Percentiles rank a stretch among this genome's conserved stretches.
phyloP scores from a whole-genome alignment of 768 basidiomycete genomes.

The Auriculariales sp. region DNA sequence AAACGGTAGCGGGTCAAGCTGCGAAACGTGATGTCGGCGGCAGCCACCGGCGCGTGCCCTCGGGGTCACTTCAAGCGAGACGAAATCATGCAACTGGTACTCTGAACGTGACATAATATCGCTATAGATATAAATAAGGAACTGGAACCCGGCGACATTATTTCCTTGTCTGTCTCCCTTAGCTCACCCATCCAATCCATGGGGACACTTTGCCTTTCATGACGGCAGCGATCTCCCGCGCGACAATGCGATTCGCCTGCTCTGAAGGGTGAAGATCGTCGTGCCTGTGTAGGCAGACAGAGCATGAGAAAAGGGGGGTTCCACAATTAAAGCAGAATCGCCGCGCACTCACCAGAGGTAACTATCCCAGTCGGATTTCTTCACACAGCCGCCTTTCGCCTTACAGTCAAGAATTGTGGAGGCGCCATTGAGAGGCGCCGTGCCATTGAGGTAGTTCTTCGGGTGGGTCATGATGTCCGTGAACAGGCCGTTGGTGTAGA shows the following conservation, averaged over 20 bases:
- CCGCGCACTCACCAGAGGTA: background rate
- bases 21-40: no score
- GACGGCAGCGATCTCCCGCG: constrained; percentile 4
- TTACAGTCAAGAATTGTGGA: background rate
- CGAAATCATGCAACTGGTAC: no score
- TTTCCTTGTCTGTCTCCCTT: no score
- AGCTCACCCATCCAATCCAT: constrained; percentile 2
- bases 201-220: background rate
- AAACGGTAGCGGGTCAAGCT: no score
- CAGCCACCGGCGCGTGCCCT: no score
- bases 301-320: background rate
- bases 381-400: background rate
- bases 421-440: constrained; percentile 3
- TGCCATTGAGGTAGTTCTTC: constrained; percentile 5
- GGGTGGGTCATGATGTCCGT: constrained; percentile 5
- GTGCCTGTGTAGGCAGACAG: background rate
- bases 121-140: no score
- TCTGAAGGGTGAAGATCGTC: constrained; percentile 7
- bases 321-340: background rate
- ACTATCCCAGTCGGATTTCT: constrained; percentile 1
- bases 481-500: constrained; percentile 3
- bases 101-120: no score
- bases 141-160: no score
- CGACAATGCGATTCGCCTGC: constrained; percentile 5
- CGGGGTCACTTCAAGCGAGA: no score